Evolutionary conservation across 331 rosid species (phyloP), one percentile per base, ranked within the genome.

Genomic region (Erythrophleum ivorense): DNA sequence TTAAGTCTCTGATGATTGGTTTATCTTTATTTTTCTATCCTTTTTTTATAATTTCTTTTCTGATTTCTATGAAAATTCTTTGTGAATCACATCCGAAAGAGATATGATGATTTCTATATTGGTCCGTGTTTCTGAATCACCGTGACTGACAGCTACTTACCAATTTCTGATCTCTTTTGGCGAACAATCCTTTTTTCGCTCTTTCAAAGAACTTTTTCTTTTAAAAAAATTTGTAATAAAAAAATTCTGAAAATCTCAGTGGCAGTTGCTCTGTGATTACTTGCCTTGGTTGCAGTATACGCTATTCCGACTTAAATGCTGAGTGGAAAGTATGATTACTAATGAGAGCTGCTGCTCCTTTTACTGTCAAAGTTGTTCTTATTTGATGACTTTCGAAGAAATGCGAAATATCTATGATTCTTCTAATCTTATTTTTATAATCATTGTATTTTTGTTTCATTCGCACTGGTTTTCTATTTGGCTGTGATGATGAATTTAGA

Each of bases 101-200:
- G 93, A 86, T 4, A 48, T 91, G 97, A 91, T 87, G 95, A 92
- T 45, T 10, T 82, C 33, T 71, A 31, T 43, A 71, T 78, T 92
- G 94, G 97, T 89, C 92, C 92, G 94, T 92, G 92, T 92, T 91
- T 92, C 92, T 89, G 93, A 92, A 34, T 85, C 1, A 85, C 88
- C 71, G 88, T 88, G 91, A 87, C 92, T 77, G 93, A 87, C 65
- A 83, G 78, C 64, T 16, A 31, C 12, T 69, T 81, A 63, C 86
- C 92, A 84, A 73, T 77, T 82, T 84, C 94, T 92, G 98, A 89
- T 93, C 92, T 86, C 78, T 67, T 43, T 6, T 18, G 9, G 12
- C 13, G 4, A 50, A 24, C 2, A 9, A 1, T 45, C 1, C 3
- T 40, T 29, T 2, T 0, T 2, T 21, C 33, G 16, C 36, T 9